A percentile compares a stretch with the other conserved stretches of the same genome.
phyloP scores from a whole-genome alignment of 495 filamentous ascomycete species.

The Podospora didyma region DNA sequence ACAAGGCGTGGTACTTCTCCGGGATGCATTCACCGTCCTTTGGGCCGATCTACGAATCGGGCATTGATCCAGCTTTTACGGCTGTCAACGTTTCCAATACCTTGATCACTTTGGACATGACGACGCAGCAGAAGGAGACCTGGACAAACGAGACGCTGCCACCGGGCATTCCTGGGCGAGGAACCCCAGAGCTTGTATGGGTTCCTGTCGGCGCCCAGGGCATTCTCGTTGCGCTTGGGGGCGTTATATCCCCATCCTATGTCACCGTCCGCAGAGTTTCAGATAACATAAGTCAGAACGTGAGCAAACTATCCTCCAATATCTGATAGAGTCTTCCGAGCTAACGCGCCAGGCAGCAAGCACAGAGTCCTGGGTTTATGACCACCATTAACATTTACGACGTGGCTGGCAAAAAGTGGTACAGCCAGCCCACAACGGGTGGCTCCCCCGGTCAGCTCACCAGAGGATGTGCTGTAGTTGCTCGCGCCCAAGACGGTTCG shows the following conservation, averaged over 20 bases:
- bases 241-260: conserved; percentile 54
- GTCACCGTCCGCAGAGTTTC: conserved; percentile 21
- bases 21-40: conserved; percentile 49
- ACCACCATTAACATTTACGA: conserved; percentile 66
- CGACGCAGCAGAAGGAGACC: conserved; percentile 37
- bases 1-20: conserved; percentile 68
- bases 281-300: conserved; percentile 38
- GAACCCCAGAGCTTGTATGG: conserved; percentile 65
- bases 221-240: conserved; percentile 62
- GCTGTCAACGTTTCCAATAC: conserved; percentile 39
- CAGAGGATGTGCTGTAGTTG: conserved; percentile 64
- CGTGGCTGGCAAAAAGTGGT: conserved; percentile 53
- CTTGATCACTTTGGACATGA: conserved; percentile 61
- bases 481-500: conserved; percentile 54
- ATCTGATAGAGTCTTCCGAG: background rate
- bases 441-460: conserved; percentile 53
- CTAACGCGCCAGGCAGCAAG: conserved; percentile 28
- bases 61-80: conserved; percentile 27
- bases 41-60: conserved; percentile 40
- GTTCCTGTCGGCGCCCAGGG: conserved; percentile 61
- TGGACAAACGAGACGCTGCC: conserved; percentile 59
- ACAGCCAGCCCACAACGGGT: conserved; percentile 57
- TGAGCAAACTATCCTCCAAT: conserved; percentile 20
- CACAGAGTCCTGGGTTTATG: conserved; percentile 58
- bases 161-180: conserved; percentile 45